Evolutionary conservation across 306 rosid species (phyloP).

Genomic region (Comarum palustre): DNA sequence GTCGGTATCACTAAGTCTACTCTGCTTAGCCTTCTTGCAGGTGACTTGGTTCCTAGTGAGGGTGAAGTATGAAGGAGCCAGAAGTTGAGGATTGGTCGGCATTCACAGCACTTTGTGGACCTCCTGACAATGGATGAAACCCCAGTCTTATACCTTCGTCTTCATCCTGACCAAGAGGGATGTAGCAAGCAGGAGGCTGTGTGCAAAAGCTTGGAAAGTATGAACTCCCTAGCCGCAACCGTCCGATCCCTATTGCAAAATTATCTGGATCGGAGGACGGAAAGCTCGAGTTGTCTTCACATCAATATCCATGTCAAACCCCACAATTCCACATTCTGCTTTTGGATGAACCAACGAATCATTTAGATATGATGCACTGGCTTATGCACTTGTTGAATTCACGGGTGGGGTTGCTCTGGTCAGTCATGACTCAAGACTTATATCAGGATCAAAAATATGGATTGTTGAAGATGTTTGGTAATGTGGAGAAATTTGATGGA

Average conservation of each 20-base stretch:
- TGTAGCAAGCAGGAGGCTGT: constrained; percentile 75
- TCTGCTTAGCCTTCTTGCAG: constrained; percentile 58
- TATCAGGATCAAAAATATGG: no score
- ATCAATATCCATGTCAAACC: constrained; percentile 70
- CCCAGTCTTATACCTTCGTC: constrained; percentile 59
- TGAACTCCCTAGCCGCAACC: constrained; percentile 53
- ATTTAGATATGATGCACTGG: constrained; percentile 71
- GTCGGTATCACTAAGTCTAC: no score
- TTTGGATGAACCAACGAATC: constrained; percentile 67
- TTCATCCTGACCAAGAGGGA: constrained; percentile 72
- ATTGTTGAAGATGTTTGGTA: no score
- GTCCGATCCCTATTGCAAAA: constrained; percentile 1
- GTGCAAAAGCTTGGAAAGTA: constrained; percentile 67
- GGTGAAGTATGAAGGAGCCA: constrained; percentile 72
- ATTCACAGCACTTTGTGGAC: constrained; percentile 66
- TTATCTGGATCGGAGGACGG: constrained; percentile 59
- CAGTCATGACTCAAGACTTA: constrained; percentile 75
- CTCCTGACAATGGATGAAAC: constrained; percentile 68
- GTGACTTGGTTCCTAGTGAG: constrained; percentile 58
- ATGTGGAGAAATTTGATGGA: no score
- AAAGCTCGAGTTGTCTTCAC: constrained; percentile 73
- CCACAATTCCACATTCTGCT: constrained; percentile 5
- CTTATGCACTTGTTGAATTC: constrained; percentile 69
- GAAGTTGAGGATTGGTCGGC: constrained; percentile 65
- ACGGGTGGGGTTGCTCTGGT: constrained; percentile 73